Evolutionary conservation across 2,329 filamentous ascomycete genomes (phyloP).

Genomic region (Colletotrichum lentis): DNA sequence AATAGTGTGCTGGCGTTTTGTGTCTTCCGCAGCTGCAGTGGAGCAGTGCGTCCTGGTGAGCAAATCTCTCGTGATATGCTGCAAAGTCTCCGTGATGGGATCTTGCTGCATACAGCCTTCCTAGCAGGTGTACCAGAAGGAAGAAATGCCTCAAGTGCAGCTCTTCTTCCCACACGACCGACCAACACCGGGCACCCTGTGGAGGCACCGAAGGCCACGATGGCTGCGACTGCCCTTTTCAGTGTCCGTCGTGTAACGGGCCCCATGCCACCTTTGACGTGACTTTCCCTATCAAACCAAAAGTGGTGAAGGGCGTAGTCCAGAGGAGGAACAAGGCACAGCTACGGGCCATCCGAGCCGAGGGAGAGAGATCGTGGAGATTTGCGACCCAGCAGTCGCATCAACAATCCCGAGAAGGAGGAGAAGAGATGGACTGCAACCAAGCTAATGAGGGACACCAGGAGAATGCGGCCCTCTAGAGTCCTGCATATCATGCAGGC

Average conservation of each 20-base stretch:
- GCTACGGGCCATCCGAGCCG: constrained; percentile 7
- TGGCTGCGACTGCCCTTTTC: constrained; percentile 1
- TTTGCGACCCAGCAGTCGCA: constrained; percentile 2
- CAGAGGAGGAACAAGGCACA: constrained; percentile 31
- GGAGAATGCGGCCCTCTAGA: background rate
- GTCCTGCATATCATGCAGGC: constrained; percentile 21
- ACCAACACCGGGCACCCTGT: constrained; percentile 28
- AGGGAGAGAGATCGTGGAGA: constrained; percentile 9
- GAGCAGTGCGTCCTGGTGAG: background rate
- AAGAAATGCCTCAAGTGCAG: constrained; percentile 17
- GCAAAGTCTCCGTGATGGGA: background rate
- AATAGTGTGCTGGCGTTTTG: constrained; percentile 4
- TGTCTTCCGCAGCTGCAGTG: background rate
- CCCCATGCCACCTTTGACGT: background rate
- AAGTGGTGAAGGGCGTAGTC: constrained; percentile 7
- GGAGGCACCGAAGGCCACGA: background rate
- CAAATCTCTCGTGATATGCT: constrained; percentile 2
- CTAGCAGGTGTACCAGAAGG: constrained; percentile 7
- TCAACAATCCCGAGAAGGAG: background rate
- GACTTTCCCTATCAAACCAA: background rate
- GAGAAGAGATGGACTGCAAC: background rate
- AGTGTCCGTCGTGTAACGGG: constrained; percentile 1
- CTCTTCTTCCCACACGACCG: constrained; percentile 35
- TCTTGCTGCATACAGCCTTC: constrained; percentile 10
- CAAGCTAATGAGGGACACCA: background rate